Percentiles rank a stretch among this genome's conserved stretches.
phyloP scores from a whole-genome alignment of 345 rosid genomes.

The Bruguiera gymnorhiza region DNA sequence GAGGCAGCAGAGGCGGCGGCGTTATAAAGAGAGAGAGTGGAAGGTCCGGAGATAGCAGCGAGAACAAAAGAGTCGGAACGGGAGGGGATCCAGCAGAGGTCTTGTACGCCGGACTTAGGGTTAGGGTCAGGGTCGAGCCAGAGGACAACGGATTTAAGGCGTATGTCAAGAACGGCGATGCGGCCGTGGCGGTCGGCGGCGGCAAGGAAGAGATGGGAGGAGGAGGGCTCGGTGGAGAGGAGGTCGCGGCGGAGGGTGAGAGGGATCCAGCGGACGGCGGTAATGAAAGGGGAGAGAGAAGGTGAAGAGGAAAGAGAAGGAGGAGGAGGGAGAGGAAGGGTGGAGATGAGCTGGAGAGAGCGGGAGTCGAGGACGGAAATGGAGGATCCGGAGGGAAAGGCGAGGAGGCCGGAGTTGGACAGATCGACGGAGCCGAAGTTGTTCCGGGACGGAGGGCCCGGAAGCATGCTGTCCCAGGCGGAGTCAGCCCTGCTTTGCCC shows the following conservation, averaged over 20 bases:
- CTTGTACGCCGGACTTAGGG: constrained; percentile 75
- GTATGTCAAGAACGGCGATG: constrained; percentile 72
- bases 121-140: constrained; percentile 58
- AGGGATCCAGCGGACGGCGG: constrained; percentile 87
- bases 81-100: constrained; percentile 75
- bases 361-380: constrained; percentile 69
- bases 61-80: constrained; percentile 52
- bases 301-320: constrained; percentile 32
- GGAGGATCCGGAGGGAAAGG: constrained; percentile 81
- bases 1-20: constrained; percentile 33
- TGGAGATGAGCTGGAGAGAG: constrained; percentile 78
- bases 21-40: constrained; percentile 56
- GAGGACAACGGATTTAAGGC: constrained; percentile 55
- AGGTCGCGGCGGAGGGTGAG: constrained; percentile 72
- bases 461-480: constrained; percentile 64
- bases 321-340: constrained; percentile 70
- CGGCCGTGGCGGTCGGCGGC: constrained; percentile 97
- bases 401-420: constrained; percentile 74
- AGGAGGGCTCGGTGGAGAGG: constrained; percentile 69
- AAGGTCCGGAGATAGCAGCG: constrained; percentile 72
- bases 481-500: constrained; percentile 20
- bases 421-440: constrained; percentile 87
- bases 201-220: constrained; percentile 75
- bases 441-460: constrained; percentile 92
- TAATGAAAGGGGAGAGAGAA: constrained; percentile 74